phyloP scores from a whole-genome alignment of 768 basidiomycete genomes.

The Thelephora ganbajun region DNA sequence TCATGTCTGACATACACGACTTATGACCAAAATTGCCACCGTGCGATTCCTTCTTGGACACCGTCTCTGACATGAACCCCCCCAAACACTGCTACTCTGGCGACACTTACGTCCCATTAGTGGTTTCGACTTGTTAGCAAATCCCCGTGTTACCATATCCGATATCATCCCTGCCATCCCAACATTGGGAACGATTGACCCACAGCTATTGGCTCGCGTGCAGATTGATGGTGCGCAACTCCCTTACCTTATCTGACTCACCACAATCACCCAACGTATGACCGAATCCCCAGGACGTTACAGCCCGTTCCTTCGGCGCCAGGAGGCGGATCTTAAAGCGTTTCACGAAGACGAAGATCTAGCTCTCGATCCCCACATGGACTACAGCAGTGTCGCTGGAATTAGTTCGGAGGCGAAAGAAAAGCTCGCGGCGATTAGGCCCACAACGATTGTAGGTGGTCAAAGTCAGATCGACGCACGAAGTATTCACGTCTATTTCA shows the following conservation, averaged over 20 bases:
- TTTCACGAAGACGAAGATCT: slow-evolving; percentile 72
- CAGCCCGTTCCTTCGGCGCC: slow-evolving; percentile 47
- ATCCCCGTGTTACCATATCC: slow-evolving; percentile 34
- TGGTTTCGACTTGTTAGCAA: slow-evolving; percentile 59
- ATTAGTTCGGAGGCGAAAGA: slow-evolving; percentile 69
- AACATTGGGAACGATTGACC: slow-evolving; percentile 33
- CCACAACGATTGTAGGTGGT: slow-evolving; percentile 48
- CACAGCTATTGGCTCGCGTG: slow-evolving; percentile 41
- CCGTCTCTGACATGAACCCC: neutral
- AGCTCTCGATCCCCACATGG: slow-evolving; percentile 50
- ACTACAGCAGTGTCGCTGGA: slow-evolving; percentile 52
- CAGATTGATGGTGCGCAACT: slow-evolving; percentile 51
- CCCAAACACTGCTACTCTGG: neutral
- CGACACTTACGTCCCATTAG: slow-evolving; percentile 23
- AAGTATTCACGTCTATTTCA: slow-evolving; percentile 14
- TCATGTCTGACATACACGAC: slow-evolving; percentile 1
- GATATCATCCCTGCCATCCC: slow-evolving; percentile 32
- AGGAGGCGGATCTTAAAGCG: slow-evolving; percentile 57
- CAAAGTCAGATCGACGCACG: neutral
- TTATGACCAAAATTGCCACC: neutral
- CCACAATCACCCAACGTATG: neutral
- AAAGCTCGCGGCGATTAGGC: slow-evolving; percentile 42
- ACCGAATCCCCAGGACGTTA: slow-evolving; percentile 34
- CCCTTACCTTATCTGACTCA: neutral
- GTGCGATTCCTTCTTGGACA: neutral